phyloP scores from a whole-genome alignment of 345 rosid species.

The Eucalyptus polyanthemos region DNA sequence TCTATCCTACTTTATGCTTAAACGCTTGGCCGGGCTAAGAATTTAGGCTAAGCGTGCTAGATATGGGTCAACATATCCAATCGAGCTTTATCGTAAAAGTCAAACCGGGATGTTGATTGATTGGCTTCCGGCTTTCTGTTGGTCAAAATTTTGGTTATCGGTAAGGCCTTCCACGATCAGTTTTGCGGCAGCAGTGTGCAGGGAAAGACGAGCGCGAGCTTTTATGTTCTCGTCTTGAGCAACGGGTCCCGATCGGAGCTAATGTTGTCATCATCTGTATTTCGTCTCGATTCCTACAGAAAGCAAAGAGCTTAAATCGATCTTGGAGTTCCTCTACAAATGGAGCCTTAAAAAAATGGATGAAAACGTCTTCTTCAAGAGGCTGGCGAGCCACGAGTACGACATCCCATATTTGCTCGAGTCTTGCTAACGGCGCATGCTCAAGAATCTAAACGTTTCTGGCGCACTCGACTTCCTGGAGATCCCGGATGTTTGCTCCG shows the following conservation, averaged over 20 bases:
- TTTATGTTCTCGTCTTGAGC: too few relatives aligned
- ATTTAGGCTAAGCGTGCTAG: too few relatives aligned
- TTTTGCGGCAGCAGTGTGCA: neutral
- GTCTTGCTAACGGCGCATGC: constrained; percentile 41
- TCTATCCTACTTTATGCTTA: neutral
- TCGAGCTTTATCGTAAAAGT: neutral
- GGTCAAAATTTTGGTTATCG: neutral
- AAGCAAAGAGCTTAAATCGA: constrained; percentile 48
- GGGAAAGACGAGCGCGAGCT: neutral
- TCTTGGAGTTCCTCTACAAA: constrained; percentile 58
- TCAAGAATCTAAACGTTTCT: constrained; percentile 19
- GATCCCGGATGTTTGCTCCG: constrained; percentile 45
- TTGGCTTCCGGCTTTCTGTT: neutral
- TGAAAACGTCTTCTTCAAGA: constrained; percentile 29
- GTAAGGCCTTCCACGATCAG: too few relatives aligned
- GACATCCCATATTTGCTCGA: constrained; percentile 44
- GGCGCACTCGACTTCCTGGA: constrained; percentile 46
- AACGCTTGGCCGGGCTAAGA: neutral
- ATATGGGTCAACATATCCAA: neutral
- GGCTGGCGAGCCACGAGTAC: constrained; percentile 57
- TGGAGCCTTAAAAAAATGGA: constrained; percentile 47
- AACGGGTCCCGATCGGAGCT: too few relatives aligned
- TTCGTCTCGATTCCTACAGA: neutral
- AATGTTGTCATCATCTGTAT: too few relatives aligned
- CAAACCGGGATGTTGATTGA: neutral